These are phyloP conservation scores for Aspergillus fischeri DNA, from an alignment of 2,329 filamentous ascomycete species.

Conservation along the genomic window DNA sequence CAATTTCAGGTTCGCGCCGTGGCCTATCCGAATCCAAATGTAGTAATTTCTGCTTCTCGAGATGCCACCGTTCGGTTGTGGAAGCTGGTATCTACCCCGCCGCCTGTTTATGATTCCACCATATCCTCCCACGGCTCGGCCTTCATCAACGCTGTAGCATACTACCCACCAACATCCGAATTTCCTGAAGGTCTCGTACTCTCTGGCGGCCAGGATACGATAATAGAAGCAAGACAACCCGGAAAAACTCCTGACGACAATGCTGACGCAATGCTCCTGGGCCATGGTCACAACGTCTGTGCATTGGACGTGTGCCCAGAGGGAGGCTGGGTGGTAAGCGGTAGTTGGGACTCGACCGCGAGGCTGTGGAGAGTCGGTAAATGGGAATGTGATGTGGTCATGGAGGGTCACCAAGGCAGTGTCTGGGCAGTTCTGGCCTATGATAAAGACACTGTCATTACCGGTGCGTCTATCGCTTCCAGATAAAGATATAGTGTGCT, in stretches of 20 bases:
- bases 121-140: constrained; percentile 75
- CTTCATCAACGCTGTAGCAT: constrained; percentile 84
- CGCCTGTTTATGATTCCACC: constrained; percentile 70
- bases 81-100: constrained; percentile 63
- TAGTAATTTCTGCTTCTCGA: constrained; percentile 79
- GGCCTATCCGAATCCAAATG: constrained; percentile 67
- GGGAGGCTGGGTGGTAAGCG: constrained; percentile 75
- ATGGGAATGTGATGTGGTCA: constrained; percentile 71
- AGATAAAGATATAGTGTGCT: constrained; percentile 6
- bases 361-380: constrained; percentile 81
- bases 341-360: constrained; percentile 88
- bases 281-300: constrained; percentile 85
- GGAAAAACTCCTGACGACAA: constrained; percentile 64
- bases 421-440: constrained; percentile 92
- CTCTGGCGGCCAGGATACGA: constrained; percentile 84
- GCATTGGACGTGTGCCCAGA: constrained; percentile 73
- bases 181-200: constrained; percentile 77
- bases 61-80: constrained; percentile 88
- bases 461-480: constrained; percentile 44
- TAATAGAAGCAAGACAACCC: constrained; percentile 83
- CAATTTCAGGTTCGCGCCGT: constrained; percentile 74
- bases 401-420: constrained; percentile 72
- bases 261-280: constrained; percentile 79
- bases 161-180: constrained; percentile 62
- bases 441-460: constrained; percentile 74